Conservation (phyloP, 2,329 filamentous ascomycete genomes). For the Metarhizium rileyi region DNA sequence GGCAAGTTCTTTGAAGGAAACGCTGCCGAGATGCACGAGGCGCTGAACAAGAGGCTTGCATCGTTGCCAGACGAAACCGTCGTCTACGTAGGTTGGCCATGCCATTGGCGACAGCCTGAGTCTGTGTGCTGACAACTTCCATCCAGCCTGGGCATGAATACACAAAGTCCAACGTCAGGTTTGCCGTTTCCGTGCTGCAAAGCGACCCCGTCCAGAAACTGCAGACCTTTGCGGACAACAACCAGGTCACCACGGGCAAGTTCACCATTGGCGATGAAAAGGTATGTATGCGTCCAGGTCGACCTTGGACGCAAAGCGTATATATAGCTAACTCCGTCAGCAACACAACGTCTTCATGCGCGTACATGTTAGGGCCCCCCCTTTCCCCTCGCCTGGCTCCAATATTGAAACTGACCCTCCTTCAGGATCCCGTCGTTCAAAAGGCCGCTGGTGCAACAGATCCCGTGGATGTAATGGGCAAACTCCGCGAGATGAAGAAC, state of each 20-base stretch:
- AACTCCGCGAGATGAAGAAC: constrained; percentile 87
- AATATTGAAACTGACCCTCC: constrained; percentile 1
- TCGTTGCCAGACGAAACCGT: constrained; percentile 80
- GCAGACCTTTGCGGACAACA: constrained; percentile 63
- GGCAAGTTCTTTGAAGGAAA: constrained; percentile 94
- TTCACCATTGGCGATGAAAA: constrained; percentile 98
- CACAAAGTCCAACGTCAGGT: constrained; percentile 93
- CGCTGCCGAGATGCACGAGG: constrained; percentile 83
- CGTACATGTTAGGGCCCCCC: constrained; percentile 49
- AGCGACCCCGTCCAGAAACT: constrained; percentile 69
- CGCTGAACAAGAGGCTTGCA: constrained; percentile 76
- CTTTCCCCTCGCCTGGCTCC: not conserved
- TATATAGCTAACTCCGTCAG: constrained; percentile 29
- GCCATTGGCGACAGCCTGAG: not conserved
- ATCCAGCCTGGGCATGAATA: constrained; percentile 86
- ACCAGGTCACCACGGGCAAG: constrained; percentile 84
- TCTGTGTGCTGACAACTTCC: not conserved
- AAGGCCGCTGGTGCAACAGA: constrained; percentile 73
- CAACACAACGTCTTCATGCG: constrained; percentile 97
- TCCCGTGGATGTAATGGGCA: constrained; percentile 74
- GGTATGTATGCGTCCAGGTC: constrained; percentile 35
- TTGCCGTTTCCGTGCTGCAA: constrained; percentile 66
- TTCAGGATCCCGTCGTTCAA: constrained; percentile 73
- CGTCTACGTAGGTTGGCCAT: constrained; percentile 59
- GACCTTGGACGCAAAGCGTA: not conserved